These are phyloP conservation scores for Blastocystis sp. DNA, from an alignment of 352 stramenopile species.

Conservation along the genomic window DNA sequence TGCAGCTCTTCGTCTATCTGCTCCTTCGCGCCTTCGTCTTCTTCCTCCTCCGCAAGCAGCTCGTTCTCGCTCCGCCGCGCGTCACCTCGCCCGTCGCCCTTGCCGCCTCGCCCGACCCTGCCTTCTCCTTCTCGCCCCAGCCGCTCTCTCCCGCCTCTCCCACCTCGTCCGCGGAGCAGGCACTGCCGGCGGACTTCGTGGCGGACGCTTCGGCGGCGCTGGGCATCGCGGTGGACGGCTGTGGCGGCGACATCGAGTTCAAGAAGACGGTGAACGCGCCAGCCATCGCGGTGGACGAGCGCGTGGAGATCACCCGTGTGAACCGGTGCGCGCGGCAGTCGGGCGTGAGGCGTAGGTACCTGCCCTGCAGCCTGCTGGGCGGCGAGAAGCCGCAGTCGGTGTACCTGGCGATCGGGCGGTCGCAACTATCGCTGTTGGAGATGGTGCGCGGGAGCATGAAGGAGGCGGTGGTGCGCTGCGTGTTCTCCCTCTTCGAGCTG, in stretches of 20 bases:
- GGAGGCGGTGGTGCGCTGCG: slow-evolving; percentile 1
- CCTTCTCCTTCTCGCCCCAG: neutral
- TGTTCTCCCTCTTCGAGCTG: slow-evolving; percentile 31
- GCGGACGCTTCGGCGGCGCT: neutral
- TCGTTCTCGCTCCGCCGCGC: neutral
- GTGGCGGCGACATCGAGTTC: neutral
- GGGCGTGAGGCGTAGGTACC: neutral
- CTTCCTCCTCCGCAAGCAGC: slow-evolving; percentile 22
- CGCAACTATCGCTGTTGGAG: neutral
- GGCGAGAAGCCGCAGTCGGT: neutral
- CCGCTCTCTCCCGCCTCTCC: neutral
- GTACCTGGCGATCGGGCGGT: slow-evolving; percentile 30
- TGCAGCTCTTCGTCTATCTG: slow-evolving; percentile 19
- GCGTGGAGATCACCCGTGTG: slow-evolving; percentile 8
- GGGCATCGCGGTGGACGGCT: slow-evolving; percentile 8
- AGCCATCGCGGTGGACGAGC: neutral
- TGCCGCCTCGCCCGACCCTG: neutral
- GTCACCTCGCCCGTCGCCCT: neutral
- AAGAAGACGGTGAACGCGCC: slow-evolving; percentile 16
- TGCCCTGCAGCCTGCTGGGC: neutral
- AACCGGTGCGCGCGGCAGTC: neutral
- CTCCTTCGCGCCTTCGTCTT: slow-evolving; percentile 21
- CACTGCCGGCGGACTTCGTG: neutral
- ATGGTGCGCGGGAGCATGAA: slow-evolving; percentile 24
- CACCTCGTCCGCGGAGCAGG: neutral